Base-by-base conservation (phyloP, 2,329 filamentous ascomycete genomes). In the Purpureocillium takamizusanense region DNA sequence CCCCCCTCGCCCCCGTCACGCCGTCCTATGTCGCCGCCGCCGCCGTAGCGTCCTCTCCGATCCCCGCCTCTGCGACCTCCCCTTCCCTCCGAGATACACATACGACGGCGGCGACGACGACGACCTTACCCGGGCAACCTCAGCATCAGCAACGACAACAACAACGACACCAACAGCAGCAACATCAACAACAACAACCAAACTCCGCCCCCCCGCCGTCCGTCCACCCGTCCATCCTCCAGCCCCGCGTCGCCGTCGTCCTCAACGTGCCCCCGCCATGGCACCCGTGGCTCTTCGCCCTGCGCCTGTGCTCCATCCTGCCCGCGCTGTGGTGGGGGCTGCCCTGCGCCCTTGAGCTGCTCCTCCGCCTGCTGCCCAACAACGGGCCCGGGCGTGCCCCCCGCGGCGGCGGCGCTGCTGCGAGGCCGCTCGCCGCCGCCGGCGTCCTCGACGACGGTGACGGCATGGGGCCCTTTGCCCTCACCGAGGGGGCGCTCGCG, bases 241-340 rank as follows among this genome's bases (percentile, higher is more conserved):
- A 88, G 53, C 85, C 85, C 11, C 83, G 84, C 40, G 78, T 90
- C 40, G 85, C 85, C 45, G 83, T 88, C 50, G 74, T 86, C 25
- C 72, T 90, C 34, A 84, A 85, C 37, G 76, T 92, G 13, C 78
- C 82, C 38, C 70, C 70, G 45, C 70, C 70, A 44, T 90, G 84
- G 81, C 81, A 89, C 56, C 68, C 83, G 31, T 80, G 81, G 41
- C 71, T 90, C 39, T 77, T 87, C 46, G 66, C 81, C 45, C 80
- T 83, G 49, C 78, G 86, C n/a, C 75, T 83, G 17, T 63, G 83
- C 44, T 86, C 82, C 42, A 78, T 84, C 38, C 69, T 73, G 16
- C 84, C 86, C 13, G 80, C 81, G 37, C 67, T 78, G 34, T 83
- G 74, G 72, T 87, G 81, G 79, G 83, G 79, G 12, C 53, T 85